These are phyloP conservation scores for Abrus pulchellus DNA, from an alignment of 306 rosid species.

Conservation along the genomic window DNA sequence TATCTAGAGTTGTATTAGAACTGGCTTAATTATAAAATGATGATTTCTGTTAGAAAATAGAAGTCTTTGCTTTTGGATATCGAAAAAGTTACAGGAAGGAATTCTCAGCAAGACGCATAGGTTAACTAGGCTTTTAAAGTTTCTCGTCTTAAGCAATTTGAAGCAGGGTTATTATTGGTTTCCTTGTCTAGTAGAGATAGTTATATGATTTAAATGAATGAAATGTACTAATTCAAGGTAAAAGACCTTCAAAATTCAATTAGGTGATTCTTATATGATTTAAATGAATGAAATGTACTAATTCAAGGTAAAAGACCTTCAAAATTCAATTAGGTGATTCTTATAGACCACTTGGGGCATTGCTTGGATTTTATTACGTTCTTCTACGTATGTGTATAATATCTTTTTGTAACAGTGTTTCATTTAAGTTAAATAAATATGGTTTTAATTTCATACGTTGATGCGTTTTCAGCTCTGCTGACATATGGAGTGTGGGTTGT, in stretches of 20 bases:
- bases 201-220: conserved; percentile 8
- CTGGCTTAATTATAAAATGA: conserved; percentile 20
- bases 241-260: conserved; percentile 6
- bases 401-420: conserved; percentile 15
- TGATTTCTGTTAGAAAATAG: conserved; percentile 26
- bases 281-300: neutral
- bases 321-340: conserved; percentile 8
- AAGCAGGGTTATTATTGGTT: conserved; percentile 23
- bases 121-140: conserved; percentile 23
- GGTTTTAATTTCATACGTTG: conserved; percentile 19
- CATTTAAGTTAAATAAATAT: conserved; percentile 44
- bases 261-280: conserved; percentile 12
- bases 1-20: conserved; percentile 31
- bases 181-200: conserved; percentile 1
- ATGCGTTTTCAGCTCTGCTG: conserved; percentile 85
- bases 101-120: conserved; percentile 1
- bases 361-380: conserved; percentile 13
- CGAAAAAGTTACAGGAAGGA: conserved; percentile 24
- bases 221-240: neutral
- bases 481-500: conserved; percentile 99
- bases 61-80: conserved; percentile 16
- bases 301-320: conserved; percentile 19
- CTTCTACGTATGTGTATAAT: neutral
- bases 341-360: conserved; percentile 20
- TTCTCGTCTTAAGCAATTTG: conserved; percentile 30